Base-by-base conservation (phyloP, 495 filamentous ascomycete species). In the Aspergillus carlsbadensis region DNA sequence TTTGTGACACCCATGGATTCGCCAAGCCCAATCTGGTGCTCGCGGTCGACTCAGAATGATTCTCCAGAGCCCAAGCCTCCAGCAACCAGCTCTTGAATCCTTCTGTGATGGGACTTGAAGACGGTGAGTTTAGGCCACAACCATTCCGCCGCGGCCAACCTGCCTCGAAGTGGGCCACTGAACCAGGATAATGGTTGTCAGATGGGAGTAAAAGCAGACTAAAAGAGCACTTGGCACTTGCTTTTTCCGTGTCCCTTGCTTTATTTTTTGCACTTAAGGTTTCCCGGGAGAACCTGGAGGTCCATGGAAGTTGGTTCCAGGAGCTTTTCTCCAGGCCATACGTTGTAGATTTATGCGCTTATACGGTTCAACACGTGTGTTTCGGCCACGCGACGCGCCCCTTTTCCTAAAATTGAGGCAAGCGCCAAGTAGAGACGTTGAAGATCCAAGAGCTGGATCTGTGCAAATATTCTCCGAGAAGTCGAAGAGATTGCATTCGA, bases 181-280 rank as follows among this genome's bases (percentile, higher is more conserved):
- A 41, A 31, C 40, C 29, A 40, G 51, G 40, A 54, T 54, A 14
- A 52, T 54, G 37, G 26, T 29, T 45, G 51, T 54, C 40, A 54
- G 36, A 33, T 20, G 24, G 37, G 3, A 39, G 36, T 14, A 43
- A 22, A 24, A 22, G 18, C 41, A 43, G 41, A 18, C 11, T 43
- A 14, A 1, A 24, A 43, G 18, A 22, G 18, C 41, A 43, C 39
- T 41, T 18, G 39, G 21, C 21, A 41, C 20, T 42, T 48, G 45
- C 45, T 48, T 48, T 35, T 26, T 48, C 10, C 22, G 10, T 6
- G 17, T 22, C 5, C 3, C 41, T 43, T 22, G 8, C 41, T 43
- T 22, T 29, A 3, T 29, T n/a, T 29, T 29, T 29, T 29, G 26
- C 26, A 29, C 26, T 29, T 29, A 29, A 29, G 26, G 26, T 29